Evolutionary conservation across 305 asterid species (phyloP), one percentile per base, ranked within the genome.

Genomic region (Solanum aculeatissimum): DNA sequence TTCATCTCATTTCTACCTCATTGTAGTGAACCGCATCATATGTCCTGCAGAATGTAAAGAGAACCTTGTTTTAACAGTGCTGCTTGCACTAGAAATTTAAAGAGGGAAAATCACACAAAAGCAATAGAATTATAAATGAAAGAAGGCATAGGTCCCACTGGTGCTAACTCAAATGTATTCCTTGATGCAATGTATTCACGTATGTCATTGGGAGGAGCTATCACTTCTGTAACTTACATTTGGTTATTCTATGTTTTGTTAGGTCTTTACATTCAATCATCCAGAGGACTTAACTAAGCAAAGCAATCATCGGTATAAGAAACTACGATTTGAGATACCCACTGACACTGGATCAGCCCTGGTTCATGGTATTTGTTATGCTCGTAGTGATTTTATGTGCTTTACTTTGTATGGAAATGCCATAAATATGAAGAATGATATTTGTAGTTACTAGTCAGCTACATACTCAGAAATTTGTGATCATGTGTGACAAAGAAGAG

Each of bases 181-280:
- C 80, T 42, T n/a, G 55, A 71, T 71, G 35, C 54, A n/a, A 2
- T 21, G 32, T 71, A 23, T 42, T 71, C 12, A 3, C 9, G 35
- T 47, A 47, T 47, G 23, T 47, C 60, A 23, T 74, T 21, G 29
- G 42, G 23, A 4, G 60, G 23, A 45, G 60, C 23, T 74, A 45
- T 63, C 29, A 25, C 35, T 83, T 69, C 60, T 69, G 84, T 49
- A 81, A 32, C 83, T 90, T 35, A 84, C 79, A 49, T 82, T 45
- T 57, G 45, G 72, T n/a, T 85, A 78, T 86, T 72, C 82, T 89
- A 65, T 90, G 27, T 85, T 87, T 88, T 29, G 83, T 81, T 81
- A 97, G 98, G 99, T 94, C 80, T 97, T 95, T 89, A 92, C 97
- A 74, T 97, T 97, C 86, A 89, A 81, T 83, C 99, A 97, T 91